A percentile compares a stretch with the other conserved stretches of the same genome.
phyloP scores from a whole-genome alignment of 73 alveolate species.

The Tetrahymena thermophila region DNA sequence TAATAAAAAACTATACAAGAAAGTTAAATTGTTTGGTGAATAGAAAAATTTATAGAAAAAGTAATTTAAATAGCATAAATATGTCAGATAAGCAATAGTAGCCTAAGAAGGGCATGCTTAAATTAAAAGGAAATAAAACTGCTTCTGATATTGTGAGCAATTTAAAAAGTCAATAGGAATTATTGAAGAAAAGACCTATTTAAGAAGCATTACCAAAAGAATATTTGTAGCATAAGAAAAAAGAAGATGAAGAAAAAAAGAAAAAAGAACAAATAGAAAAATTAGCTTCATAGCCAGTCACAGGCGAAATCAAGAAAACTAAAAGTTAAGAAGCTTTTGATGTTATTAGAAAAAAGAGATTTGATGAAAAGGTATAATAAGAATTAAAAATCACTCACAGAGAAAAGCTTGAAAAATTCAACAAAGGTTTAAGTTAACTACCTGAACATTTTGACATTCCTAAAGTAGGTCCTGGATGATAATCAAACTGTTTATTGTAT shows the following conservation, averaged over 20 bases:
- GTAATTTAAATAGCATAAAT: not conserved
- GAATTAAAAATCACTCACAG: conserved; percentile 36
- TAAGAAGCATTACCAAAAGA: not conserved
- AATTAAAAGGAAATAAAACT: not conserved
- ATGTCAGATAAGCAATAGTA: not conserved
- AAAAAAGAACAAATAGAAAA: not conserved
- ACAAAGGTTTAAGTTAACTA: conserved; percentile 41
- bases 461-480: conserved; percentile 55
- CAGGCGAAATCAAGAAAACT: conserved; percentile 1
- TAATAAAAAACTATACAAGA: not conserved
- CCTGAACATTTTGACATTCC: conserved; percentile 65
- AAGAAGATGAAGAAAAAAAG: conserved; percentile 8
- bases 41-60: not conserved
- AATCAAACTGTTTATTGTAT: not conserved
- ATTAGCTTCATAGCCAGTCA: not conserved
- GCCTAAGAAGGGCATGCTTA: not conserved
- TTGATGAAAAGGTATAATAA: conserved; percentile 9
- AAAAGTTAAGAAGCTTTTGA: conserved; percentile 43
- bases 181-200: not conserved
- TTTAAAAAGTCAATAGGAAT: not conserved
- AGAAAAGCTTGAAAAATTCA: conserved; percentile 51
- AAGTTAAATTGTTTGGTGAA: not conserved
- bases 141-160: not conserved
- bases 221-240: not conserved
- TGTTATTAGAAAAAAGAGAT: conserved; percentile 36